Conservation (phyloP, 177 flowering plant species). For the Vitis hybrid region DNA sequence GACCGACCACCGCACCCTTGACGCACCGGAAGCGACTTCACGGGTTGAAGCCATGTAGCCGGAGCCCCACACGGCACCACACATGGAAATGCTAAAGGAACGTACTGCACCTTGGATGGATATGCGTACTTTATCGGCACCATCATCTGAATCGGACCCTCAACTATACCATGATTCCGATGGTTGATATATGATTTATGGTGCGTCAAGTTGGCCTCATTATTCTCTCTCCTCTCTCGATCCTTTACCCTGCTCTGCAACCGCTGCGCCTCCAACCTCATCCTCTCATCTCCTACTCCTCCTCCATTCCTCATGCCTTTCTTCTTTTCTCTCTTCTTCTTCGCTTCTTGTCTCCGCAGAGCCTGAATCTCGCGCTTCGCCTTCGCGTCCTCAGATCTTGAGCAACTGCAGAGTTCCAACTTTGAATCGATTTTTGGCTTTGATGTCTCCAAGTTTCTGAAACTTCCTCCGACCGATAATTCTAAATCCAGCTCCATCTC, state of each 20-base stretch:
- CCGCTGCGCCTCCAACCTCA: conserved; percentile 8
- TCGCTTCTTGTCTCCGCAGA: conserved; percentile 44
- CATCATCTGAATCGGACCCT: too few relatives aligned
- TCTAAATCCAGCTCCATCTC: conserved; percentile 48
- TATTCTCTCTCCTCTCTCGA: conserved; percentile 12
- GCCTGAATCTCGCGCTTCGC: conserved; percentile 45
- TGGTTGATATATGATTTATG: too few relatives aligned
- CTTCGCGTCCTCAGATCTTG: conserved; percentile 13
- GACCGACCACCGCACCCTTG: too few relatives aligned
- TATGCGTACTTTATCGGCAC: conserved; percentile 16
- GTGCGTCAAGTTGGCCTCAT: neutral
- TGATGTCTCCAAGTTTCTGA: conserved; percentile 18
- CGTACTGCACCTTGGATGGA: conserved; percentile 13
- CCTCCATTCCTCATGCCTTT: conserved; percentile 10
- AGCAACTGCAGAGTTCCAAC: neutral
- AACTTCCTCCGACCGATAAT: conserved; percentile 44
- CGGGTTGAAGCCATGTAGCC: conserved; percentile 2
- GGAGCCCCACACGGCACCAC: conserved; percentile 35
- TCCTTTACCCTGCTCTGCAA: too few relatives aligned
- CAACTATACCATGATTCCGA: too few relatives aligned
- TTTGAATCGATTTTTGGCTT: neutral
- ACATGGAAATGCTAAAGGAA: conserved; percentile 22
- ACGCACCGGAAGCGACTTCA: conserved; percentile 9
- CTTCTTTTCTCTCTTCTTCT: conserved; percentile 45
- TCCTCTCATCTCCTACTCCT: neutral